Conservation (phyloP, 2,329 filamentous ascomycete genomes). For the Aureobasidium lini region DNA sequence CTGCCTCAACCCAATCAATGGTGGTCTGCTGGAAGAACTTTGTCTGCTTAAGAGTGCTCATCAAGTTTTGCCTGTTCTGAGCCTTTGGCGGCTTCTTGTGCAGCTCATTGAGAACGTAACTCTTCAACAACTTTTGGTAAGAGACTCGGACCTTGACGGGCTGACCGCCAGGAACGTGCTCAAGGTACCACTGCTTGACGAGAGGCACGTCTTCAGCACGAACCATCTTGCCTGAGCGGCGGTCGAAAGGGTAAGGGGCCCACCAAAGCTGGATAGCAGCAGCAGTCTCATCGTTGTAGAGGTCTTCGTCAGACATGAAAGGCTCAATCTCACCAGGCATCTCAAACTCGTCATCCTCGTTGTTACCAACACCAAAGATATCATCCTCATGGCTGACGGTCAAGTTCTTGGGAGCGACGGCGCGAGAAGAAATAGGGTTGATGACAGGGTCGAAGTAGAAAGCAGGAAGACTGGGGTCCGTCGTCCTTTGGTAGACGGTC, state of each 20-base stretch:
- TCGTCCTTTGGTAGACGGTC: conserved; percentile 79
- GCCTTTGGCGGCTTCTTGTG: conserved; percentile 95
- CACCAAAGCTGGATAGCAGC: conserved; percentile 94
- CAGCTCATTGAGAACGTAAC: conserved; percentile 89
- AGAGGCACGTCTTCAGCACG: conserved; percentile 93
- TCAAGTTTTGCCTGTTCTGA: conserved; percentile 85
- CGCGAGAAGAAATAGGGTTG: conserved; percentile 92
- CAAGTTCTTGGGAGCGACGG: conserved; percentile 90
- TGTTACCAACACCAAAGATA: conserved; percentile 74
- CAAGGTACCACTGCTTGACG: conserved; percentile 97
- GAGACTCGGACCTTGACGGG: conserved; percentile 97
- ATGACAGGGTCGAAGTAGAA: conserved; percentile 98
- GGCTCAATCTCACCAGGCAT: conserved; percentile 74
- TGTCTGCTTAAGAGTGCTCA: conserved; percentile 84
- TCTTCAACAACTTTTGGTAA: conserved; percentile 96
- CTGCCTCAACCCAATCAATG: conserved; percentile 98
- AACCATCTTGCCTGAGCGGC: conserved; percentile 90
- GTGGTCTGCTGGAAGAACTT: conserved; percentile 99
- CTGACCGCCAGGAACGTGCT: conserved; percentile 84
- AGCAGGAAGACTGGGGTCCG: conserved; percentile 82
- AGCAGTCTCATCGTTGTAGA: conserved; percentile 83
- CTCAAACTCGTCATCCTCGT: conserved; percentile 58
- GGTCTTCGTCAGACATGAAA: conserved; percentile 80
- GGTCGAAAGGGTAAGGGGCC: conserved; percentile 94
- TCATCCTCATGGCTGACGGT: conserved; percentile 87